Evolutionary conservation across 768 basidiomycete species (phyloP), one percentile per base, ranked within the genome.

Genomic region (Myochromella boudieri): DNA sequence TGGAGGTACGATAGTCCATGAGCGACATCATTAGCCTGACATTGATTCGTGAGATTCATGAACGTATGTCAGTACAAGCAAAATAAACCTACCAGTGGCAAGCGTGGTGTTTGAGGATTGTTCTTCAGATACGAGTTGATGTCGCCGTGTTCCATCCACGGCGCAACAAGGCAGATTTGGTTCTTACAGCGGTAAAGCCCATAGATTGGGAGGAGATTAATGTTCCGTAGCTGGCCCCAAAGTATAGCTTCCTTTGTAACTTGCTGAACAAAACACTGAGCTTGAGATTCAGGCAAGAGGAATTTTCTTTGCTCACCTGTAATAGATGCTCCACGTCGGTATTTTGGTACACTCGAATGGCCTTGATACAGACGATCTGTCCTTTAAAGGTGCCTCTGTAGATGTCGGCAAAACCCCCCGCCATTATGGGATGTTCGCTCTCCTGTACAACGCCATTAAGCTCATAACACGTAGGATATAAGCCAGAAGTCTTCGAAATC

Each of bases 141-240:
- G 12, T 46, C 31, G 2, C 38, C 38, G 9, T 46, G 21, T 22
- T 38, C 29, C 45, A 46, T 46, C 45, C 45, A 46, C 18, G 37
- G 45, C 15, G 38, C 21, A 12, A 39, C 45, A 20, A 39, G 8
- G 17, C 37, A 32, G 24, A 31, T 17, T 12, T 27, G 37, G 1
- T 20, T 28, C 21, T 18, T n/a, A 28, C n/a, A 31, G 18, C 44
- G 44, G 25, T 45, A 45, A 11, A 45, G 33, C 4, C 44, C 44
- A n/a, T 45, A 37, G 18, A 46, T 39, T 3, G 44, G 44, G 24
- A 46, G 37, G 37, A 38, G n/a, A 28, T 46, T 39, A 21, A 15
- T 9, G 22, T 39, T 18, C 4, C 25, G 37, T 24, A 44, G 17
- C 32, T 44, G 43, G 2, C 43, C 24, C 43, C 43, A 44, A 3